A percentile compares a stretch with the other conserved stretches of the same genome.
Evolutionary conservation across 208 protist species (phyloP).

Genomic region (Leishmania major): DNA sequence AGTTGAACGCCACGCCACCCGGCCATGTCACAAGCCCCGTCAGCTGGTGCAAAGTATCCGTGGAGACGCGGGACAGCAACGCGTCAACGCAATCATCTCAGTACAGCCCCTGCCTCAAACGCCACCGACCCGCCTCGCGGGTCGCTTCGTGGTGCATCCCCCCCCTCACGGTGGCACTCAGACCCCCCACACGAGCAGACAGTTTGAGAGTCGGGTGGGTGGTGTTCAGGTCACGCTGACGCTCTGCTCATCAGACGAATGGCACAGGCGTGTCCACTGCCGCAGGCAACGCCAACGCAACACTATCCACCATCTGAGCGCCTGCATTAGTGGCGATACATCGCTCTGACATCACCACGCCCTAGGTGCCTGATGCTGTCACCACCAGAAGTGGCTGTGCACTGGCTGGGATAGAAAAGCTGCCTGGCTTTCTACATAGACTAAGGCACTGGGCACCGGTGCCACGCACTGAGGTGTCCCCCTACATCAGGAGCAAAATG

Average conservation of each 20-base stretch:
- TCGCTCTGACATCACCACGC: not conserved
- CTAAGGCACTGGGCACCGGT: not conserved
- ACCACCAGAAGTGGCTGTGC: not conserved
- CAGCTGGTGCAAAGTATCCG: not conserved
- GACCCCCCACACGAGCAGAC: not conserved
- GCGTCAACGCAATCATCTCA: not conserved
- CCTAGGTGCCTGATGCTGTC: not conserved
- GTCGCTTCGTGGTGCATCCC: not conserved
- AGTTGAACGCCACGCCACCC: not conserved
- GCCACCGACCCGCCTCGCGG: not conserved
- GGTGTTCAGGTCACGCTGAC: not conserved
- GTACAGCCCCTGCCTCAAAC: not conserved
- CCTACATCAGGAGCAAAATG: not conserved
- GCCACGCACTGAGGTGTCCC: not conserved
- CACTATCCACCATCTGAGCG: too few species aligned
- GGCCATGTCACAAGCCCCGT: not conserved
- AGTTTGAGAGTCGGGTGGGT: not conserved
- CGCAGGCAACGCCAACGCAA: not conserved
- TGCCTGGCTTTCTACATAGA: not conserved
- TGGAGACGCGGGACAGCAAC: not conserved
- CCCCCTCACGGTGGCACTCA: not conserved
- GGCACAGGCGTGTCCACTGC: not conserved
- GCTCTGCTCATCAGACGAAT: not conserved
- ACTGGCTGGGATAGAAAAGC: not conserved
- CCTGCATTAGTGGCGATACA: not conserved